Evolutionary conservation across 148 eudicot species (phyloP), one percentile per base, ranked within the genome.

Genomic region (Linanthus parryae): DNA sequence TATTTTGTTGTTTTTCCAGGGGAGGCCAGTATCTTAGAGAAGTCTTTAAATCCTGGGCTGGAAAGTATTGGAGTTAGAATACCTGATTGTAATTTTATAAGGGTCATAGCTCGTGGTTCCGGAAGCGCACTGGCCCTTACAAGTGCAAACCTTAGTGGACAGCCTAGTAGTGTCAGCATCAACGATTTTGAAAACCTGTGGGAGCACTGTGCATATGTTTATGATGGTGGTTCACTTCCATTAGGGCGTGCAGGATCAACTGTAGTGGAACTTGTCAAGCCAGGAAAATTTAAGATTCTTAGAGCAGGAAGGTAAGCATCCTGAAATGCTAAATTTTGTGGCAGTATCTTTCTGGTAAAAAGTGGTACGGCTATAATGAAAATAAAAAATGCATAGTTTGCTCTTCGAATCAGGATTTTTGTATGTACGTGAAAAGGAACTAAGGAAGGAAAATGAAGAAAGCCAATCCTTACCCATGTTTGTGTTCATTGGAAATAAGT

Each of bases 181-280:
- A 56, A 76, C 42, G 96, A 92, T 70, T 92, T 92, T 28, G 66
- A 75, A 58, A 59, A 58, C 62, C 67, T 87, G 35, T 92, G 96
- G 99, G 70, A 80, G 51, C 90, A 92, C 37, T 84, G 96, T 70
- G 90, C 79, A 8, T 69, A 54, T 53, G 81, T 87, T 23, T 92
- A 72, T 65, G 79, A 92, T 69, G 94, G 83, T 39, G 91, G 98
- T 20, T 64, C 57, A 28, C 90, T 92, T 66, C 96, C 99, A 39
- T 69, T 66, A n/a, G 94, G 91, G 20, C 91, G 84, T 22, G 96
- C 96, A 21, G 96, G 99, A 69, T 92, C 96, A 57, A 92, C 94
- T 1, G 62, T 92, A 22, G 96, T 92, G 40, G 89, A 78, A 57
- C 79, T 92, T 60, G 75, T 83, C 3, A 52, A n/a, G 57, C 68